These are phyloP conservation scores for Myochromella boudieri DNA, from an alignment of 768 basidiomycete genomes.

Conservation along the genomic window DNA sequence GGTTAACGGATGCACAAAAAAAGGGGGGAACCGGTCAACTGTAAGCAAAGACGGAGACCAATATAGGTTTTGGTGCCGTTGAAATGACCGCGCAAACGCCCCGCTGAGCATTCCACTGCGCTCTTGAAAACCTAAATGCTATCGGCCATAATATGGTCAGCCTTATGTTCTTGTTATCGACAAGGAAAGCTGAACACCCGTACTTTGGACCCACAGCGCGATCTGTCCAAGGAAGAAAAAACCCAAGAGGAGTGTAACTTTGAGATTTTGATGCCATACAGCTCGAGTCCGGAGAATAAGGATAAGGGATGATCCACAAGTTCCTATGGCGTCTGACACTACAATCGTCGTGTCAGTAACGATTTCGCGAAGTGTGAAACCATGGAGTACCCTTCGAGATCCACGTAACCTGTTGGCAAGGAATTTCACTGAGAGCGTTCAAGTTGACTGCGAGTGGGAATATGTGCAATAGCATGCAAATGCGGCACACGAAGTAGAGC, in stretches of 20 bases:
- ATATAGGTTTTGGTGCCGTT: constrained; percentile 28
- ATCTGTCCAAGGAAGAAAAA: constrained; percentile 28
- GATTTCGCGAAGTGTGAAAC: not conserved
- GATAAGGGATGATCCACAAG: constrained; percentile 30
- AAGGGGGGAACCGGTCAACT: constrained; percentile 20
- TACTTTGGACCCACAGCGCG: constrained; percentile 31
- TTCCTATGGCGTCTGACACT: constrained; percentile 34
- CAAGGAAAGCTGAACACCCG: not conserved
- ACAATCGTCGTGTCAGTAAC: not conserved
- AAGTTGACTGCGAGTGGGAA: constrained; percentile 31
- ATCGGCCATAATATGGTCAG: no score
- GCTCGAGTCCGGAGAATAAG: constrained; percentile 32
- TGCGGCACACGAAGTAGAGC: constrained; percentile 30
- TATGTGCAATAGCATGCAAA: constrained; percentile 33
- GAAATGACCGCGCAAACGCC: constrained; percentile 31
- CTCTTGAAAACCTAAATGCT: constrained; percentile 33
- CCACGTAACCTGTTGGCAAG: constrained; percentile 31
- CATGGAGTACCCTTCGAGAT: constrained; percentile 29
- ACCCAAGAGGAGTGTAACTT: constrained; percentile 21
- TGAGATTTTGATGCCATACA: constrained; percentile 30
- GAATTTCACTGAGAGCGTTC: constrained; percentile 31
- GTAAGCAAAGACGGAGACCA: constrained; percentile 30
- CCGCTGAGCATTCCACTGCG: constrained; percentile 27
- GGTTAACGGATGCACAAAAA: not conserved
- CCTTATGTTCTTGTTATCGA: not conserved